Base-by-base conservation (phyloP, 768 basidiomycete genomes). In the Kockovaella imperatae region DNA sequence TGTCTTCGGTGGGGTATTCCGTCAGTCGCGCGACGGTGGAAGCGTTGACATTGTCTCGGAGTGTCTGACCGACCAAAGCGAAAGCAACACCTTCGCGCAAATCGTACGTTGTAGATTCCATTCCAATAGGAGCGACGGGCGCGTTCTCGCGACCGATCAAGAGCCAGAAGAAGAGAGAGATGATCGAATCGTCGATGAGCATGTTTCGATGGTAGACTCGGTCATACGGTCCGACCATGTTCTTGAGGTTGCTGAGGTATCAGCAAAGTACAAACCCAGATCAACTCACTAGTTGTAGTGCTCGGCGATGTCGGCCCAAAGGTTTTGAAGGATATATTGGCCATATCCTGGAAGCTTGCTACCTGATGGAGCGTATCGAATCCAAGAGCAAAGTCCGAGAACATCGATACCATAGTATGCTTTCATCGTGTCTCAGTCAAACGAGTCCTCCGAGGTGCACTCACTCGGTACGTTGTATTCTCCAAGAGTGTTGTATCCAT, bases 221-320 rank as follows among this genome's bases (percentile, higher is more conserved):
- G 29, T 49, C 47, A 32, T 41, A 49, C 25, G 47, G 47, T 23
- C 47, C 47, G 7, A 49, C 47, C 47, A 49, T 40, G 39, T 49
- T 49, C 39, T 49, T 49, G 15, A 49, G 40, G 20, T 49, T 38
- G 29, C 47, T 49, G 21, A 8, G 10, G n/a, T 13, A 4, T 18
- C 2, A 3, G 3, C 17, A 45, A 30, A 10, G 2, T 14, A 4
- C 2, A n/a, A 23, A 2, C 1, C 13, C 15, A 13, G 38, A 2
- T 15, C n/a, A 21, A 28, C 45, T 47, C 35, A 47, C 45, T 47
- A 47, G 45, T 47, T 47, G 45, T 47, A 47, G 25, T 47, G 45
- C 35, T 47, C 18, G 23, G 34, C 45, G n/a, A 47, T 47, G 35
- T 47, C 45, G 13, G 25, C 34, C 45, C 45, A 47, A 6, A 47